These are phyloP conservation scores for Aspergillus spinulosporus DNA, from an alignment of 2,329 filamentous ascomycete species.

Conservation along the genomic window DNA sequence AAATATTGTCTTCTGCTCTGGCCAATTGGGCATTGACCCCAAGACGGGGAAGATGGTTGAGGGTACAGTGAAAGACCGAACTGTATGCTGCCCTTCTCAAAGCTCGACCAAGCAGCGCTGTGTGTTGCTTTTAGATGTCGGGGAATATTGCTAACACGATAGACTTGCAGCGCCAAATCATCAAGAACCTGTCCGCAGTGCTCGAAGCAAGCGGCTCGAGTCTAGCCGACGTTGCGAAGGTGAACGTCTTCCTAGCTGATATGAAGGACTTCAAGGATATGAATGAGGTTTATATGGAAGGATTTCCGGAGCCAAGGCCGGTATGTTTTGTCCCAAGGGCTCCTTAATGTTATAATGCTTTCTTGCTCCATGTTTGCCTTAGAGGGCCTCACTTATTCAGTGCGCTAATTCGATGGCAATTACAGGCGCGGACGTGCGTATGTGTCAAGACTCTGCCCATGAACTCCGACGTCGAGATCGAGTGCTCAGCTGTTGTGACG, in stretches of 20 bases:
- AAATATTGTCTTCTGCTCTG: slow-evolving; percentile 67
- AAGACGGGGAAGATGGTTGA: slow-evolving; percentile 54
- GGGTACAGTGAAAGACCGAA: slow-evolving; percentile 56
- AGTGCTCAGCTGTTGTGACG: slow-evolving; percentile 48
- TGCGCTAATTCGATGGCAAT: background rate
- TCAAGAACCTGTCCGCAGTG: slow-evolving; percentile 57
- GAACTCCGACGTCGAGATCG: slow-evolving; percentile 56
- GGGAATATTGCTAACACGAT: background rate
- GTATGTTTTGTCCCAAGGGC: slow-evolving; percentile 20
- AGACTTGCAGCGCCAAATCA: slow-evolving; percentile 47
- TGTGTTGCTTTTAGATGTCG: background rate
- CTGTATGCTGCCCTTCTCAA: slow-evolving; percentile 40
- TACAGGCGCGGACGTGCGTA: slow-evolving; percentile 46
- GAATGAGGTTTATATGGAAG: slow-evolving; percentile 68
- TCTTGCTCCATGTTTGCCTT: background rate
- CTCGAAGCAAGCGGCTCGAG: slow-evolving; percentile 60
- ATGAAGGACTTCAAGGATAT: slow-evolving; percentile 70
- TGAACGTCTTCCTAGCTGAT: slow-evolving; percentile 64
- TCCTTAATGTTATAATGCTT: background rate
- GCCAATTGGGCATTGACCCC: slow-evolving; percentile 59
- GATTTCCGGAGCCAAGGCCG: slow-evolving; percentile 30
- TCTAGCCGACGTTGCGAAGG: slow-evolving; percentile 62
- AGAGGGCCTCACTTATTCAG: background rate
- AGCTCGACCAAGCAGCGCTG: background rate
- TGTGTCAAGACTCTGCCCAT: slow-evolving; percentile 53